These are phyloP conservation scores for Saprolegnia diclina DNA, from an alignment of 352 stramenopile species.

Conservation along the genomic window DNA sequence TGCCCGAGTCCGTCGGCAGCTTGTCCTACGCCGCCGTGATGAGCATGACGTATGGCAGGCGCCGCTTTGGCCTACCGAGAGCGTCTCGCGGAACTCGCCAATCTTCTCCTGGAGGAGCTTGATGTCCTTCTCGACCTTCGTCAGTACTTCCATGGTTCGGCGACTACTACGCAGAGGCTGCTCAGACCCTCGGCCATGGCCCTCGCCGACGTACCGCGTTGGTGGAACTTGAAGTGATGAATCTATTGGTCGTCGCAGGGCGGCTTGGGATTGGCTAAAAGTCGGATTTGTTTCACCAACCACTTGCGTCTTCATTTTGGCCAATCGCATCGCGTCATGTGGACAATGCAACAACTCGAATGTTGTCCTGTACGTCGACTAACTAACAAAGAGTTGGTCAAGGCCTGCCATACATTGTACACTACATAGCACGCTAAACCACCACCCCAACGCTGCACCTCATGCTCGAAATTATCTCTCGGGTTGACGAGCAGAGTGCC, in stretches of 20 bases:
- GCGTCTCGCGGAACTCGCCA: slow-evolving; percentile 11
- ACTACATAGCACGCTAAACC: too few species aligned
- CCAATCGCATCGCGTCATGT: slow-evolving; percentile 30
- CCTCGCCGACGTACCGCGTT: background rate
- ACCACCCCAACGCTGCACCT: too few species aligned
- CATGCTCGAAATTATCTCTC: too few species aligned
- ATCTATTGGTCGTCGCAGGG: slow-evolving; percentile 14
- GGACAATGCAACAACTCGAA: too few species aligned
- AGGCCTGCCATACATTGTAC: too few species aligned
- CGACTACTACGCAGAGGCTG: background rate
- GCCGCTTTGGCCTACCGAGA: background rate
- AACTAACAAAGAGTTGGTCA: too few species aligned
- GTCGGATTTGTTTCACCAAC: slow-evolving; percentile 23
- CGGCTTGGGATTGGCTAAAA: background rate
- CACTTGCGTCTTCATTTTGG: slow-evolving; percentile 30
- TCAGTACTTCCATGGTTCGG: slow-evolving; percentile 8
- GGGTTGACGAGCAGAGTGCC: too few species aligned
- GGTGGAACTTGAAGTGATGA: slow-evolving; percentile 19
- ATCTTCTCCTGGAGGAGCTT: slow-evolving; percentile 25
- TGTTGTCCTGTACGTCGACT: too few species aligned
- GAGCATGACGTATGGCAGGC: background rate
- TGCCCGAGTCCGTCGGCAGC: slow-evolving; percentile 51
- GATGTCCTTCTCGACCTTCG: slow-evolving; percentile 24
- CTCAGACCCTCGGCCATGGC: background rate
- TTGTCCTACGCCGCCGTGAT: slow-evolving; percentile 38